Percentiles rank a stretch among this genome's conserved stretches.
Conservation (phyloP, 2,329 filamentous ascomycete species). For the Alternaria metachromatica region DNA sequence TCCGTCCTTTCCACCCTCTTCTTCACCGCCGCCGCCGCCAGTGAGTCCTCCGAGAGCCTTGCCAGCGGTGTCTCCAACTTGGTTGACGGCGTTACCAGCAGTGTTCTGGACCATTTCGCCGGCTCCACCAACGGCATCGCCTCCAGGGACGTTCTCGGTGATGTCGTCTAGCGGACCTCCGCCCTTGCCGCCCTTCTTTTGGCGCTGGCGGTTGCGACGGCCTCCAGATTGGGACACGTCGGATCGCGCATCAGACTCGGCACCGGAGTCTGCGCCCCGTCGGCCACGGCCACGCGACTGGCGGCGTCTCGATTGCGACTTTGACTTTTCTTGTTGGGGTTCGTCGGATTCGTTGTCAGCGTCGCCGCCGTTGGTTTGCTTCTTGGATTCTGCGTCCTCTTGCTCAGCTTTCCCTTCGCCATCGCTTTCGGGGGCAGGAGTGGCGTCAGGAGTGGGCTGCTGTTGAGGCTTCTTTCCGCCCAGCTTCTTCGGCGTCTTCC, state of each 20-base stretch:
- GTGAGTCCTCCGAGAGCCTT: conserved; percentile 58
- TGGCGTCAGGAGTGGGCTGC: conserved; percentile 56
- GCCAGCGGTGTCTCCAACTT: conserved; percentile 51
- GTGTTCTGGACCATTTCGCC: conserved; percentile 64
- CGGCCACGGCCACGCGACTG: conserved; percentile 59
- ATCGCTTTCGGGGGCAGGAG: conserved; percentile 55
- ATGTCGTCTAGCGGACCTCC: conserved; percentile 62
- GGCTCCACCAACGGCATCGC: conserved; percentile 60
- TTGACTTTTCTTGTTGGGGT: conserved; percentile 55
- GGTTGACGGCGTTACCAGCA: conserved; percentile 59
- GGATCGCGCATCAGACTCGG: conserved; percentile 61
- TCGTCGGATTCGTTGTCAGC: conserved; percentile 52
- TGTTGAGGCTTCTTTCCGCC: conserved; percentile 54
- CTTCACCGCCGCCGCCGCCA: conserved; percentile 50
- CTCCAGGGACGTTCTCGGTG: conserved; percentile 60
- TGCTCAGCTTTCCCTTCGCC: conserved; percentile 53
- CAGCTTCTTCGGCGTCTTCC: conserved; percentile 59
- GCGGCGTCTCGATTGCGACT: conserved; percentile 55
- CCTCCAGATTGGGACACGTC: conserved; percentile 62
- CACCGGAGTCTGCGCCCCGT: conserved; percentile 56
- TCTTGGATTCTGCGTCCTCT: conserved; percentile 45
- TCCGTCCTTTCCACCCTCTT: conserved; percentile 39
- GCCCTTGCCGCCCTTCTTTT: conserved; percentile 56
- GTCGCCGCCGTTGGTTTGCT: conserved; percentile 43
- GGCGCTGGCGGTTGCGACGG: conserved; percentile 62